These are phyloP conservation scores for Saccharum officinarum DNA, from an alignment of 176 grass and related monocot species.

Conservation along the genomic window DNA sequence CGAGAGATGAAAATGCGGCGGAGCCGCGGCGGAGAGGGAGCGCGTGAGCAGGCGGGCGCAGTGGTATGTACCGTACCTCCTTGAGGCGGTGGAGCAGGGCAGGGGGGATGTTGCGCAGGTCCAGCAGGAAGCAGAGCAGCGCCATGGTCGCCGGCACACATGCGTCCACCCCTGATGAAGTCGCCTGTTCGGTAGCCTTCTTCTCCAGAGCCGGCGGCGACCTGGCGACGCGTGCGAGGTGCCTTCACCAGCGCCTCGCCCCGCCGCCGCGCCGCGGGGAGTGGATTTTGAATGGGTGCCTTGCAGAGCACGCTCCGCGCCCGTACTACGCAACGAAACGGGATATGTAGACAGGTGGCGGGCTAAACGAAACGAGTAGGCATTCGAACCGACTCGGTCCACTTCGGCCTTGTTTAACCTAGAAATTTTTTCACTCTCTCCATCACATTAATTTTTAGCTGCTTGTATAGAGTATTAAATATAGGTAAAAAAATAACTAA, in stretches of 20 bases:
- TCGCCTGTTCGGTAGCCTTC: not conserved
- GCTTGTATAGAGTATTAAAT: too few relatives aligned
- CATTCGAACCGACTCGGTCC: too few relatives aligned
- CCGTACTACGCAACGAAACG: not conserved
- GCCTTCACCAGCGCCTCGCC: not conserved
- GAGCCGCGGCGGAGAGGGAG: not conserved
- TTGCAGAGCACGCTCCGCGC: not conserved
- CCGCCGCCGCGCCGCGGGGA: not conserved
- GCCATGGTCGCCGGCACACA: conserved; percentile 48
- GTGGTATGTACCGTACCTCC: conserved; percentile 40
- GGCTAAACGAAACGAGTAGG: too few relatives aligned
- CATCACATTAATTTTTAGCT: too few relatives aligned
- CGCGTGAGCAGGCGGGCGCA: not conserved
- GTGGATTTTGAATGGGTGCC: conserved; percentile 1
- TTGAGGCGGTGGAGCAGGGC: conserved; percentile 70
- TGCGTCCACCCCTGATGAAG: conserved; percentile 1
- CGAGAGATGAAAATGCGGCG: not conserved
- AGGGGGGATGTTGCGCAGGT: conserved; percentile 77
- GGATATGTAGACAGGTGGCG: too few relatives aligned
- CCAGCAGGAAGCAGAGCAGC: conserved; percentile 93
- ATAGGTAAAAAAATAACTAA: too few relatives aligned
- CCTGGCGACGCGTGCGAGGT: not conserved
- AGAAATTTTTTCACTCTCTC: too few relatives aligned
- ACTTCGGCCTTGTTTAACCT: too few relatives aligned
- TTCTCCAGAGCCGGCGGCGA: conserved; percentile 1